A percentile compares a stretch with the other conserved stretches of the same genome.
phyloP scores from a whole-genome alignment of 1,139 yeast species.

The Protomyces inouyei region DNA sequence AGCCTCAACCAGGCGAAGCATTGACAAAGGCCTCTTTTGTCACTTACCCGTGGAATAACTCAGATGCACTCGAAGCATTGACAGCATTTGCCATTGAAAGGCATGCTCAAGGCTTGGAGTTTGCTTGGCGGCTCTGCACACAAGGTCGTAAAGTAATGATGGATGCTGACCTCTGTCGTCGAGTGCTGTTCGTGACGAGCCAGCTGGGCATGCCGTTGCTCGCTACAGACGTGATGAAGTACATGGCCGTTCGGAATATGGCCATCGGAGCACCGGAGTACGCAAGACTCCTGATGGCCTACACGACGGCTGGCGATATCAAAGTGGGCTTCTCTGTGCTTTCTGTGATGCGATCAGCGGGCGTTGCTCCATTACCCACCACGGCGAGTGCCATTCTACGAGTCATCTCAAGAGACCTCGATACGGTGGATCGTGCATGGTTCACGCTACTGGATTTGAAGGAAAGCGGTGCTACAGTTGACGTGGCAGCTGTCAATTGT shows the following conservation, averaged over 20 bases:
- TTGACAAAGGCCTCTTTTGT: neutral
- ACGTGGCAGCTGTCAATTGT: slow-evolving; percentile 21
- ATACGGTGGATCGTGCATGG: slow-evolving; percentile 23
- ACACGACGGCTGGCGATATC: slow-evolving; percentile 24
- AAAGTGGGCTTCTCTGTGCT: slow-evolving; percentile 21
- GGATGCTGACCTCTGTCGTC: neutral
- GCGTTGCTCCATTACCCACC: slow-evolving; percentile 7
- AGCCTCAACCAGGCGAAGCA: neutral
- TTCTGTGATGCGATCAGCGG: slow-evolving; percentile 10
- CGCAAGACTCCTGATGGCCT: slow-evolving; percentile 13
- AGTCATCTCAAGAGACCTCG: slow-evolving; percentile 13
- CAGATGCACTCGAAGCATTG: slow-evolving; percentile 3
- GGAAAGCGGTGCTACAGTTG: slow-evolving; percentile 4
- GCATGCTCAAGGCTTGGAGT: slow-evolving; percentile 3
- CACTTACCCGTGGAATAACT: neutral
- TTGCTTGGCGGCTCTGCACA: slow-evolving; percentile 1
- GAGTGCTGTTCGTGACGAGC: slow-evolving; percentile 10
- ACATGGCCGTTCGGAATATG: slow-evolving; percentile 3
- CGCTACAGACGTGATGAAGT: slow-evolving; percentile 19
- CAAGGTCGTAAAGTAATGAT: neutral
- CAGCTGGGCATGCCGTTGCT: slow-evolving; percentile 14
- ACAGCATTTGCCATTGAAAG: slow-evolving; percentile 1
- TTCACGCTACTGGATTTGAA: slow-evolving; percentile 22
- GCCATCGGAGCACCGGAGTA: neutral
- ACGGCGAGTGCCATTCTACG: slow-evolving; percentile 13